Evolutionary conservation across 495 filamentous ascomycete species (phyloP).

Genomic region (Trichoderma orchidacearum): DNA sequence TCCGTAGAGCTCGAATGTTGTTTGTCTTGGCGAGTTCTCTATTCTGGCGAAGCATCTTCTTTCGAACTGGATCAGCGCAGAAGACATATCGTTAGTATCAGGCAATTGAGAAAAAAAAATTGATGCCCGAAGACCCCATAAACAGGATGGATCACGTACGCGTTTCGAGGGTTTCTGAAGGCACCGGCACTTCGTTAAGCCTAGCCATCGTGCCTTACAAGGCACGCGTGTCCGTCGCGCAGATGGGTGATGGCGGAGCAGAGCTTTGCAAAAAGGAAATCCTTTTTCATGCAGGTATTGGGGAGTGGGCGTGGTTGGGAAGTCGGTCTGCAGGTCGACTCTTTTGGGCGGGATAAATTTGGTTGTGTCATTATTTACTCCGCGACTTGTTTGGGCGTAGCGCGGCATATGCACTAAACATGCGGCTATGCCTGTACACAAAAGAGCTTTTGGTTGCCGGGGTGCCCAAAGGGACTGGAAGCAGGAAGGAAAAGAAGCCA

Average conservation of each 20-base stretch:
- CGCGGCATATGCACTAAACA: neutral
- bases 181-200: slow-evolving; percentile 67
- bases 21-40: slow-evolving; percentile 85
- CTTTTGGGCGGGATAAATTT: neutral
- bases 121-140: neutral
- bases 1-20: slow-evolving; percentile 79
- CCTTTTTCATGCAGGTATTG: no score
- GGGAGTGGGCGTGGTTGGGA: neutral
- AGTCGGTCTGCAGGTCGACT: neutral
- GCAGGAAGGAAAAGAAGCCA: no score
- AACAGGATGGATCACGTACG: slow-evolving; percentile 41
- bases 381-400: neutral
- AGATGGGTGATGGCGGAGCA: neutral
- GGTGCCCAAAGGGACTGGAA: no score
- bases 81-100: slow-evolving; percentile 7
- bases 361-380: neutral
- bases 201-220: slow-evolving; percentile 58
- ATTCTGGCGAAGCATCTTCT: slow-evolving; percentile 84
- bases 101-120: neutral
- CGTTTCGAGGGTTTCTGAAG: slow-evolving; percentile 63
- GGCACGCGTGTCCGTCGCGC: slow-evolving; percentile 2
- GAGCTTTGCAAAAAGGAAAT: neutral
- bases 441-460: neutral
- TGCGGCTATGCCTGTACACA: neutral
- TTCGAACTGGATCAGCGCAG: slow-evolving; percentile 52